Percentiles rank a stretch among this genome's conserved stretches.
Evolutionary conservation across 371 early-diverging fungal genomes (phyloP).

Genomic region (Scutellospora calospora): DNA sequence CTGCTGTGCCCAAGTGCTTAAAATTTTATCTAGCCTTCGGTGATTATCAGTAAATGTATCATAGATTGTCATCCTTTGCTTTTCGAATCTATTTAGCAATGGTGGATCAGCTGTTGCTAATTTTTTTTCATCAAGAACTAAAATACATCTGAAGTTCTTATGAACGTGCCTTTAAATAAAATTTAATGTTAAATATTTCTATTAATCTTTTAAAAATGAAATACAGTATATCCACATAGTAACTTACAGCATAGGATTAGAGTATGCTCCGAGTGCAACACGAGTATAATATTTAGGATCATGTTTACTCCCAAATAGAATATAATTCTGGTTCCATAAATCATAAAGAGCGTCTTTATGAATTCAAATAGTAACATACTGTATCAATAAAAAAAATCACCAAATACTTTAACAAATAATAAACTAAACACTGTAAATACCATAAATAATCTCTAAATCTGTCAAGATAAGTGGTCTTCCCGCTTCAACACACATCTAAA

Average conservation of each 20-base stretch:
- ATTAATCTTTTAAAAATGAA: background rate
- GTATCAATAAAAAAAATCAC: background rate
- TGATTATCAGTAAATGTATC: conserved; percentile 22
- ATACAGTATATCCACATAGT: background rate
- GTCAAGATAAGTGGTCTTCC: conserved; percentile 41
- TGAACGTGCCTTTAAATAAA: conserved; percentile 15
- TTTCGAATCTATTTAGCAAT: conserved; percentile 42
- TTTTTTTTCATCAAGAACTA: conserved; percentile 42
- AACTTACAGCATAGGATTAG: conserved; percentile 40
- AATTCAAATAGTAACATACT: background rate
- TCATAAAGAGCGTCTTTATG: conserved; percentile 42
- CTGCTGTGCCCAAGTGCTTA: conserved; percentile 3
- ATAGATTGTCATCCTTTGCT: conserved; percentile 33
- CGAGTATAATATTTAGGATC: conserved; percentile 40
- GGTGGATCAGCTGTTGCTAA: conserved; percentile 41
- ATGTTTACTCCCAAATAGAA: conserved; percentile 28
- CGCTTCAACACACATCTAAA: conserved; percentile 46
- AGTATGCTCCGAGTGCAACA: conserved; percentile 43
- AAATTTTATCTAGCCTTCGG: background rate
- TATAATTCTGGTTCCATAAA: conserved; percentile 46
- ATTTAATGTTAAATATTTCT: too few relatives aligned
- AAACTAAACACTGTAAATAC: conserved; percentile 6
- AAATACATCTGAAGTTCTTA: conserved; percentile 42
- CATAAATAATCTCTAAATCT: conserved; percentile 46
- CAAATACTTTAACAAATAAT: background rate